A percentile compares a stretch with the other conserved stretches of the same genome.
These are phyloP conservation scores for Penicillium sp. DNA, from an alignment of 2,329 filamentous ascomycete species.

Conservation along the genomic window DNA sequence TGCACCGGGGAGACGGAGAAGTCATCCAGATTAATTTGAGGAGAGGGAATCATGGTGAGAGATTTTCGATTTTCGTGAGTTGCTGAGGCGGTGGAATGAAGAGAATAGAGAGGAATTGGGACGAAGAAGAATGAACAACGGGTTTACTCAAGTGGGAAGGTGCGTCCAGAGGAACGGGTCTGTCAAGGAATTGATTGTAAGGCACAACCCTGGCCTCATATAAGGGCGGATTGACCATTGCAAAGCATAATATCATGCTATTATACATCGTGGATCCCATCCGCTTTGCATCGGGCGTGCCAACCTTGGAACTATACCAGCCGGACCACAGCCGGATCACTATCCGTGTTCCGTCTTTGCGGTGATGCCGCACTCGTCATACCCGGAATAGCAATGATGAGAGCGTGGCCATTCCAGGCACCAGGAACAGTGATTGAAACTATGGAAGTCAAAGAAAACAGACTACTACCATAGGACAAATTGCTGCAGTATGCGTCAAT, in stretches of 20 bases:
- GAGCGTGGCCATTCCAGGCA: not conserved
- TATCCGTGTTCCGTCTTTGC: conserved; percentile 18
- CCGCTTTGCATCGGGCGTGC: conserved; percentile 20
- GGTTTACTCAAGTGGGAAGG: not conserved
- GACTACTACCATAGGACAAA: not conserved
- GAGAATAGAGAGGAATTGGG: not conserved
- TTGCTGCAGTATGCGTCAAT: not conserved
- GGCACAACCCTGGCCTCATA: not conserved
- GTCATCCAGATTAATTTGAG: conserved; percentile 57
- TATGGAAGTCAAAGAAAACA: not conserved
- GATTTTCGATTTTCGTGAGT: not conserved
- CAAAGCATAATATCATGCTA: not conserved
- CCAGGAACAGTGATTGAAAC: not conserved
- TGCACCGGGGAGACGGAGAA: conserved; percentile 63
- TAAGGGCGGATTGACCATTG: not conserved
- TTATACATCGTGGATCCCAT: conserved; percentile 4
- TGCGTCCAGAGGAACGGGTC: not conserved
- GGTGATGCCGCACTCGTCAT: not conserved
- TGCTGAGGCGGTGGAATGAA: not conserved
- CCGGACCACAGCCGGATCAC: conserved; percentile 22
- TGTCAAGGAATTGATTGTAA: not conserved
- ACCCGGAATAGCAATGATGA: too few species aligned
- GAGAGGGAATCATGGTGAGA: conserved; percentile 28
- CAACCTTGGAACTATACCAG: conserved; percentile 21
- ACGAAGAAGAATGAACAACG: not conserved